A percentile compares a stretch with the other conserved stretches of the same genome.
Conservation (phyloP, 148 eudicot species). For the Heliamphora exappendiculata region DNA sequence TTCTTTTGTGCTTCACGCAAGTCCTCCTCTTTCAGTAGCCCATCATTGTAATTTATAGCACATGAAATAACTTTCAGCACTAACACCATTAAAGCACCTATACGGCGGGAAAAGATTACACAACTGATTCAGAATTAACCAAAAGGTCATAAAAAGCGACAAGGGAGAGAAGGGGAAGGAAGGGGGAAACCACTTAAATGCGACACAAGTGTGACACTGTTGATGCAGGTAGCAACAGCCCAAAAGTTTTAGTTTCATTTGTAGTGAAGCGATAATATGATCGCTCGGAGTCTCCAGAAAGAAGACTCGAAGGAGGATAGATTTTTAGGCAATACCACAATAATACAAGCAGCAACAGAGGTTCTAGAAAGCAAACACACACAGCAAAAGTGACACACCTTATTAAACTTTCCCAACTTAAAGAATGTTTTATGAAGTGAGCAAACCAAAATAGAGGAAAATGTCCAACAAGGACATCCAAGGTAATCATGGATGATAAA, state of each 20-base stretch:
- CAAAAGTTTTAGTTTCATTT: background rate
- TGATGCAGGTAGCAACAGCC: background rate
- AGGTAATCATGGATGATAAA: background rate
- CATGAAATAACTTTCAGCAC: slow-evolving; percentile 94
- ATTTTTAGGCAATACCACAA: background rate
- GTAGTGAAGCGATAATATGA: background rate
- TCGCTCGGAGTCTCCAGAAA: background rate
- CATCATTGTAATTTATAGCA: slow-evolving; percentile 89
- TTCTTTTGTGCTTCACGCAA: slow-evolving; percentile 87
- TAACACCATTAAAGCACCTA: slow-evolving; percentile 97
- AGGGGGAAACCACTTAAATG: background rate
- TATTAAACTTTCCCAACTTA: background rate
- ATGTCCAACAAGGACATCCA: background rate
- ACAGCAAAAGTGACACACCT: background rate
- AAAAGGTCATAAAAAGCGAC: background rate
- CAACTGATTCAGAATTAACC: background rate
- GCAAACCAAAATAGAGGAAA: background rate
- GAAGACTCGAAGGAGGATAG: background rate
- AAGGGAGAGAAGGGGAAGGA: background rate
- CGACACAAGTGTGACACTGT: background rate
- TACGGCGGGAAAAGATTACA: slow-evolving; percentile 13
- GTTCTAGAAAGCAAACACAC: too few species aligned
- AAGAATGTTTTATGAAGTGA: background rate
- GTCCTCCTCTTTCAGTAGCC: slow-evolving; percentile 67
- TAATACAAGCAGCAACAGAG: background rate